These are phyloP conservation scores for Lichtheimia corymbifera DNA, from an alignment of 371 early-diverging fungal species.

Conservation along the genomic window DNA sequence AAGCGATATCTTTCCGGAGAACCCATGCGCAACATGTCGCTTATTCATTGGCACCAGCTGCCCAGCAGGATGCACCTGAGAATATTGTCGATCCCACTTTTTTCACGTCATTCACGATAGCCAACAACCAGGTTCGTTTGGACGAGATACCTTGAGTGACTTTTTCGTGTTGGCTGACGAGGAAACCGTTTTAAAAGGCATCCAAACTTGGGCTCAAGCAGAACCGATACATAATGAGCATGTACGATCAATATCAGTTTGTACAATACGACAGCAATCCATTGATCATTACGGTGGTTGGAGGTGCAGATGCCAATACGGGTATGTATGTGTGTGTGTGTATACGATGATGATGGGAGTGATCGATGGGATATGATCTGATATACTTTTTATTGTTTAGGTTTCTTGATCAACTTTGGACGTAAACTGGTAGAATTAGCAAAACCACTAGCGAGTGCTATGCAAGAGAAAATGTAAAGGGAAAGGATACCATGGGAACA, in stretches of 20 bases:
- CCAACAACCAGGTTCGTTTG: slow-evolving; percentile 43
- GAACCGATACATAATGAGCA: slow-evolving; percentile 62
- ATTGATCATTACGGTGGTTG: slow-evolving; percentile 60
- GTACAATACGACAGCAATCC: slow-evolving; percentile 63
- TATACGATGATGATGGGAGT: slow-evolving; percentile 15
- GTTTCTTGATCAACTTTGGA: slow-evolving; percentile 35
- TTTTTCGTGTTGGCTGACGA: neutral
- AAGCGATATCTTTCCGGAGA: slow-evolving; percentile 2
- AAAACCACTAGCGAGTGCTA: slow-evolving; percentile 31
- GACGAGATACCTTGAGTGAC: neutral
- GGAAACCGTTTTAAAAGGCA: slow-evolving; percentile 33
- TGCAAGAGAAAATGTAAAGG: slow-evolving; percentile 21
- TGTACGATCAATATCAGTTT: slow-evolving; percentile 60
- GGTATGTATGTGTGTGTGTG: slow-evolving; percentile 39
- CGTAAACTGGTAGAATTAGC: slow-evolving; percentile 26
- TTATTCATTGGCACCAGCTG: too few species aligned
- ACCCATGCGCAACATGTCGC: neutral
- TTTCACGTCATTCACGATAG: slow-evolving; percentile 41
- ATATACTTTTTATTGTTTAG: slow-evolving; percentile 12
- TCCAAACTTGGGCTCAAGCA: slow-evolving; percentile 65
- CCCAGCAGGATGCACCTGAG: slow-evolving; percentile 26
- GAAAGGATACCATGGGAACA: slow-evolving; percentile 10
- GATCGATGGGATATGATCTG: neutral
- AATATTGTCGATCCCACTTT: slow-evolving; percentile 32
- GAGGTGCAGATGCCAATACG: slow-evolving; percentile 57